These are phyloP conservation scores for Microcera coccophila DNA, from an alignment of 2,329 filamentous ascomycete species.

Conservation along the genomic window DNA sequence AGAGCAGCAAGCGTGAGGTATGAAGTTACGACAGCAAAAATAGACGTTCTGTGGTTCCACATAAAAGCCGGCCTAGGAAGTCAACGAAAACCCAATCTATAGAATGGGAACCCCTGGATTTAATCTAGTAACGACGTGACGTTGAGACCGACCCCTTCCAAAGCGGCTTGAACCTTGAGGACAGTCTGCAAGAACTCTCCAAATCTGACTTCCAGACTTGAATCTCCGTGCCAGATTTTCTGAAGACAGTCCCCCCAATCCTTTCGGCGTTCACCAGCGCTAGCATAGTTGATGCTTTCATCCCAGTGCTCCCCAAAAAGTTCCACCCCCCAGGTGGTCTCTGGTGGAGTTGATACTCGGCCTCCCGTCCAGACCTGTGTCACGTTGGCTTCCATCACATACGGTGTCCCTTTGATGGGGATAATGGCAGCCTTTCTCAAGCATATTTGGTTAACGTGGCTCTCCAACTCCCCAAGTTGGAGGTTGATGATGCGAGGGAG, in stretches of 20 bases:
- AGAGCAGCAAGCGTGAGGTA: conserved; percentile 17
- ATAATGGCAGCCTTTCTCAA: conserved; percentile 28
- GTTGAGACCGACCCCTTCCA: conserved; percentile 16
- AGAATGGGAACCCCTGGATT: no score
- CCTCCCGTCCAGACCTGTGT: conserved; percentile 27
- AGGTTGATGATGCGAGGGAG: conserved; percentile 12
- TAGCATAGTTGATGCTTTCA: conserved; percentile 31
- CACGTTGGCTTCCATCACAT: conserved; percentile 32
- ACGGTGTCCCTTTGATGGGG: conserved; percentile 30
- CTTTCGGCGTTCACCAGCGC: conserved; percentile 21
- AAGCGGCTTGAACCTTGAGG: conserved; percentile 29
- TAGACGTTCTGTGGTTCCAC: no score
- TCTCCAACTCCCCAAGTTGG: conserved; percentile 7
- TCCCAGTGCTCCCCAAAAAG: conserved; percentile 36
- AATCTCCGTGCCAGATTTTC: conserved; percentile 32
- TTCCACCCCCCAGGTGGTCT: conserved; percentile 30
- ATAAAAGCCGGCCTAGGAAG: no score
- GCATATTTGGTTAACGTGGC: conserved; percentile 16
- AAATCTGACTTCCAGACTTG: conserved; percentile 26
- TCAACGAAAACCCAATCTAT: no score
- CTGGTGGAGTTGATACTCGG: conserved; percentile 12
- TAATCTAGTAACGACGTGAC: background rate
- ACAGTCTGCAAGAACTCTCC: conserved; percentile 29
- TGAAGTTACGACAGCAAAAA: no score
- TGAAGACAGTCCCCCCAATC: conserved; percentile 30